These are phyloP conservation scores for Leccinum subfulvum DNA, from an alignment of 1,284 basidiomycete genomes.

Conservation along the genomic window DNA sequence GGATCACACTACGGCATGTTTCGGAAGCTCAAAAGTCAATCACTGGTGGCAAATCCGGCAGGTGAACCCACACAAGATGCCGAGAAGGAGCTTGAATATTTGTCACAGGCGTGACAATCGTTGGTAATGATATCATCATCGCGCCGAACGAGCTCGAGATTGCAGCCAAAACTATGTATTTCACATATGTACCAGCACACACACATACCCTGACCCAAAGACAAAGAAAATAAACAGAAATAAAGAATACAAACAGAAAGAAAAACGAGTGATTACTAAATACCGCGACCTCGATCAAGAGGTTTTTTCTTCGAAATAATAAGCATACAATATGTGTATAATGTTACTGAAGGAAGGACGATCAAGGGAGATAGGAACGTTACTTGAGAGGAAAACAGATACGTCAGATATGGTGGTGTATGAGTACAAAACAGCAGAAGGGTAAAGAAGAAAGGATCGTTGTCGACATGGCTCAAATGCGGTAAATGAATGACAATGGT, in stretches of 20 bases:
- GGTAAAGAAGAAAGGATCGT: not conserved
- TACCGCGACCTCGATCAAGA: slow-evolving; percentile 2
- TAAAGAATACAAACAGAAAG: slow-evolving; percentile 3
- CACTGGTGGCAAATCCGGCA: too few relatives aligned
- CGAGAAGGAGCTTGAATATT: too few relatives aligned
- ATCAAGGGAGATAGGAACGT: not conserved
- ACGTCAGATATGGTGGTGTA: slow-evolving; percentile 10
- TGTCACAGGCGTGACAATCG: too few relatives aligned
- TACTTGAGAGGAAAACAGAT: slow-evolving; percentile 6
- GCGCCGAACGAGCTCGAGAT: too few relatives aligned
- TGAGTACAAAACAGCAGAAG: slow-evolving; percentile 12
- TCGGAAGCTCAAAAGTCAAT: not conserved
- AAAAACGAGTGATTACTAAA: slow-evolving; percentile 1
- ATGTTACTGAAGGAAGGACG: not conserved
- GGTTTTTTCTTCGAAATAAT: not conserved
- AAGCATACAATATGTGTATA: slow-evolving; percentile 1
- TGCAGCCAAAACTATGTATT: too few relatives aligned
- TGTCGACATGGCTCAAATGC: too few relatives aligned
- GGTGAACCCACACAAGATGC: too few relatives aligned
- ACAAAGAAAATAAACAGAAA: too few relatives aligned
- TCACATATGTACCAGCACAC: too few relatives aligned
- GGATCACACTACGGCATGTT: not conserved
- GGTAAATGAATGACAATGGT: too few relatives aligned
- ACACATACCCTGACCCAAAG: too few relatives aligned
- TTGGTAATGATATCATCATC: too few relatives aligned